Base-by-base conservation (phyloP, 2,329 filamentous ascomycete genomes). In the Stachybotrys elegans region DNA sequence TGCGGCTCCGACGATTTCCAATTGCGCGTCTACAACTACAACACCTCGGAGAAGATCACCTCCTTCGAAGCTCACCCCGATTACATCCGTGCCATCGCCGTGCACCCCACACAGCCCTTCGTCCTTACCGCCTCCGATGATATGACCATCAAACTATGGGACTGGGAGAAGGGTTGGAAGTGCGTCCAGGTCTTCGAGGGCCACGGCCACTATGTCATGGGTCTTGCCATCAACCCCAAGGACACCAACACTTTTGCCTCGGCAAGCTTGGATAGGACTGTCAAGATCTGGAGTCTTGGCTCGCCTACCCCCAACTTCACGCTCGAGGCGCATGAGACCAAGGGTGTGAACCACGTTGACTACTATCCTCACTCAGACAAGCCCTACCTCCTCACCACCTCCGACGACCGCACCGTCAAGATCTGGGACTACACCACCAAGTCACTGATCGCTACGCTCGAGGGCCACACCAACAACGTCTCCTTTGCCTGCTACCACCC, bases 351-450 rank as follows among this genome's bases (percentile, higher is more conserved):
- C 70, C 89, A 95, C 61, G 91, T 98, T 57, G 93, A 98, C 62
- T 98, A 86, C 69, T 86, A 86, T 59, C 82, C 82, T 11, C 81
- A 84, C 58, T 83, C 81, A 54, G 83, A 86, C 60, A 85, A 85
- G 65, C 83, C 83, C 21, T 97, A 98, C 61, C 83, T 98, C 37
- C 83, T 98, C 51, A 98, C 93, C 20, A 96, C 92, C 13, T 95
- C 90, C 7, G 93, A 98, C 64, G 93, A 97, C 67, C 83, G 88
- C 57, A 97, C 92, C 1, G 89, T 97, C 57, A 97, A 97, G 75
- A 82, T 98, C 44, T 98, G 93, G 92, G 93, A 98, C 63, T 97
- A 98, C 73, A 97, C 92, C 12, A 97, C 91, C 40, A 98, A 98
- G 71, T 93, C 90, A 12, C 75, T 97, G 52, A 96, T 97, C 61